Base-by-base conservation (phyloP, 2,329 filamentous ascomycete genomes). In the Fusarium praegraminearum region DNA sequence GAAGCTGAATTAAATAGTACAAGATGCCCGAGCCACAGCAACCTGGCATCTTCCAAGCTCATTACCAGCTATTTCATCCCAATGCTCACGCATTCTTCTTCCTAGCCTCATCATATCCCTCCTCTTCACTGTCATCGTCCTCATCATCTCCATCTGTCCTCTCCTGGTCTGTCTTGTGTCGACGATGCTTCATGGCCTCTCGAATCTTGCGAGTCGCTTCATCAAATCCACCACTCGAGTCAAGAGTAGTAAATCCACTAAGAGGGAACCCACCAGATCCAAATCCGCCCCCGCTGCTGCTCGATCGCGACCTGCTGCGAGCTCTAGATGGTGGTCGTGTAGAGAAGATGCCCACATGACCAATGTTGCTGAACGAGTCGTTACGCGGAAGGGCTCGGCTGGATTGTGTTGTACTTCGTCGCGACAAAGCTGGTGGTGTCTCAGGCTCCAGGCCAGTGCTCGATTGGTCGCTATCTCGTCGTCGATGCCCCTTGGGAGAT, bases 311-410 rank as follows among this genome's bases (percentile, higher is more conserved):
- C 28, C 91, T 86, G 70, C 87, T 90, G 59, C 90, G 87, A 53
- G 87, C 90, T n/a, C 93, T 90, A 53, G 92, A 97, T n/a, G 91
- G 87, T 7, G 94, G 94, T 32, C 93, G 87, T 18, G 93, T 96
- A 4, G 94, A 93, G 82, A 98, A 99, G 81, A 99, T 91, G 65
- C 92, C 93, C 71, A 97, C 91, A 50, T 88, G 89, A 15, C 93
- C 91, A 69, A 98, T 91, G 78, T 98, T 95, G 79, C 91, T 91
- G 82, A 98, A 98, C 1, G 93, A 96, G 80, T 98, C 96, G 82
- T 97, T 98, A 64, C 92, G 90, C 11, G 95, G 94, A 70, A 87
- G 83, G 3, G 83, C 81, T 20, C 84, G 82, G 74, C 85, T 86
- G 32, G 85, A 87, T 69, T 81, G 81, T 30, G 83, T 87, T 24